phyloP scores from a whole-genome alignment of 2,329 filamentous ascomycete species.

The Colletotrichum kahawae region DNA sequence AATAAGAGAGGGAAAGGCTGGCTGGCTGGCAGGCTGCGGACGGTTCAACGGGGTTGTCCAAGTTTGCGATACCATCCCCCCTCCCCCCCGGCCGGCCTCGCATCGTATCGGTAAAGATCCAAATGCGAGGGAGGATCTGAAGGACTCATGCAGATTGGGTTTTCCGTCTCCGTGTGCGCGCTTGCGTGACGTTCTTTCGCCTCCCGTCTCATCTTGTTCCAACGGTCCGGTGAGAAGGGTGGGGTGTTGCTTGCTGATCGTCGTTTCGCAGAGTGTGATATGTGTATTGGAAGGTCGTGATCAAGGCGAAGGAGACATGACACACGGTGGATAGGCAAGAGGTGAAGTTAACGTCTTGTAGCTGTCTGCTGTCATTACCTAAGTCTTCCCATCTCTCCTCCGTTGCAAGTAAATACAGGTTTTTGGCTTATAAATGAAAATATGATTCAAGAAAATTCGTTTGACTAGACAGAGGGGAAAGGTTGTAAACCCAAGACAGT shows the following conservation, averaged over 20 bases:
- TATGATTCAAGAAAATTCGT: background rate
- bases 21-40: background rate
- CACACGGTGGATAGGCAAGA: too few species aligned
- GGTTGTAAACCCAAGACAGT: slow-evolving; percentile 3
- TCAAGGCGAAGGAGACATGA: background rate
- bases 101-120: background rate
- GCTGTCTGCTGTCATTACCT: slow-evolving; percentile 18
- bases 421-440: background rate
- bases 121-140: background rate
- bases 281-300: background rate
- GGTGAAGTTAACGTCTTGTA: background rate
- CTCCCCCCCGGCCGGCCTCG: background rate
- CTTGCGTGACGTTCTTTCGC: background rate
- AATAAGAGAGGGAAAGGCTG: background rate
- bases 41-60: background rate
- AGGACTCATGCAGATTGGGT: background rate
- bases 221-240: background rate
- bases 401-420: background rate
- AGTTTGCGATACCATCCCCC: background rate
- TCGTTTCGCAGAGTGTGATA: background rate
- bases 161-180: background rate
- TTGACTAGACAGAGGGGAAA: background rate
- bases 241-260: background rate
- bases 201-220: background rate
- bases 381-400: background rate